Base-by-base conservation (phyloP, 768 basidiomycete species). In the Ephemerocybe angulata region DNA sequence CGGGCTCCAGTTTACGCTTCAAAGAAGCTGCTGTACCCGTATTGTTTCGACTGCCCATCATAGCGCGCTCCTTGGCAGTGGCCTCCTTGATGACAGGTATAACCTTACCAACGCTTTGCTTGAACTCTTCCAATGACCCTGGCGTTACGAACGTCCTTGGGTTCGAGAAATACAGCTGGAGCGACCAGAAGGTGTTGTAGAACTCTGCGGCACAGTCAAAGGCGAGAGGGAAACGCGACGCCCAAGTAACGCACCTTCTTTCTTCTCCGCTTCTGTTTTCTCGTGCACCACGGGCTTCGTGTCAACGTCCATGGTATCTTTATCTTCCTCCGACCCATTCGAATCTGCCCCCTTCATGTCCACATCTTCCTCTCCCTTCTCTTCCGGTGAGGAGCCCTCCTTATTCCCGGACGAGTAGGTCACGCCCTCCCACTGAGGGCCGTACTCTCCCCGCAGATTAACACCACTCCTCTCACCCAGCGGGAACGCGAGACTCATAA, bases 391-490 rank as follows among this genome's bases (percentile, higher is more conserved):
- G n/a, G n/a, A n/a, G n/a, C 12, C 35, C 17, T 29, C 42, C 40
- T 53, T 44, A 19, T 27, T 33, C 44, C 67, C 72, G 6, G 67
- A 63, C 50, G 69, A 74, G 55, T 63, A 74, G 50, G 73, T 74
- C 17, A 85, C 82, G 13, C 84, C 82, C 56, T 90, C 86, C 90
- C 89, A 90, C 22, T 76, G 72, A 10, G 89, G 84, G 0, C 91
- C 85, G 66, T 87, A 92, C 70, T 95, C 90, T 54, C 93, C 93
- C 29, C 93, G 76, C 58, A 96, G 70, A 68, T 97, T 97, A 30
- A 96, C 93, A 29, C 93, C 92, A 66, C 91, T 93, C 48, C 92
- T 75, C 68, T 96, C 93, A 2, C 90, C 89, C 8, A 97, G 70
- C 5, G 91, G 89, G 65, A 93, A 96, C 1, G 92, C 90, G 1